phyloP scores from a whole-genome alignment of 1,284 basidiomycete genomes.

The Mycena citricolor region DNA sequence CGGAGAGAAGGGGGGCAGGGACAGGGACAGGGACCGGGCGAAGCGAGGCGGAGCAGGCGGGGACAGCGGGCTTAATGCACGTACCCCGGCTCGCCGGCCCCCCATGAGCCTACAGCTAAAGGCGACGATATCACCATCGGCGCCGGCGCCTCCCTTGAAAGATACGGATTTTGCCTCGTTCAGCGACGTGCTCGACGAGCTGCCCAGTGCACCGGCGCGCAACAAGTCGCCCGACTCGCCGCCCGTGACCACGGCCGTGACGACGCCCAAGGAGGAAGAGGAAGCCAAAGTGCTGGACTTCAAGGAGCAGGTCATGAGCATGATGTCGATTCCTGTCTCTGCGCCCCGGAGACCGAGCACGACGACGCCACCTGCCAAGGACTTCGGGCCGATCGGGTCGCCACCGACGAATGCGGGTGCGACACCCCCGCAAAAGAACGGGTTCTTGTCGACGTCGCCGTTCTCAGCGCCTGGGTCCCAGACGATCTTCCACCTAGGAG shows the following conservation, averaged over 20 bases:
- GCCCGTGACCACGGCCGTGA: no score
- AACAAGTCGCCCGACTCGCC: conserved; percentile 32
- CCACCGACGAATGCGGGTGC: conserved; percentile 36
- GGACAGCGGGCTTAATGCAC: conserved; percentile 41
- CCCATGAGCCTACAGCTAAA: conserved; percentile 68
- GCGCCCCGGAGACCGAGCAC: conserved; percentile 34
- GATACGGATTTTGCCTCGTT: conserved; percentile 77
- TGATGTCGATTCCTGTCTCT: conserved; percentile 42
- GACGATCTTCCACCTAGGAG: conserved; percentile 45
- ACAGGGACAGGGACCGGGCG: conserved; percentile 39
- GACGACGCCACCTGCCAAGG: conserved; percentile 37
- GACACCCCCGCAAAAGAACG: conserved; percentile 36
- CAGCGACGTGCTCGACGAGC: conserved; percentile 56
- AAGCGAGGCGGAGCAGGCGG: conserved; percentile 41
- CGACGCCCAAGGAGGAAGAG: no score
- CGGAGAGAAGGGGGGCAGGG: conserved; percentile 27
- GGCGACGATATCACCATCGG: conserved; percentile 70
- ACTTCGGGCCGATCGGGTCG: conserved; percentile 73
- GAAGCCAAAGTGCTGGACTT: no score
- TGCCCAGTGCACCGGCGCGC: conserved; percentile 48
- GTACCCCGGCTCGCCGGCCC: conserved; percentile 53
- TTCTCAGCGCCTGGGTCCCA: conserved; percentile 70
- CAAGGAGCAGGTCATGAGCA: no score
- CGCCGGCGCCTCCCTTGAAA: conserved; percentile 74
- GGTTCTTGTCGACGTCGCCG: conserved; percentile 54